Evolutionary conservation across 495 filamentous ascomycete genomes (phyloP).

Genomic region (Emericellopsis terricola): DNA sequence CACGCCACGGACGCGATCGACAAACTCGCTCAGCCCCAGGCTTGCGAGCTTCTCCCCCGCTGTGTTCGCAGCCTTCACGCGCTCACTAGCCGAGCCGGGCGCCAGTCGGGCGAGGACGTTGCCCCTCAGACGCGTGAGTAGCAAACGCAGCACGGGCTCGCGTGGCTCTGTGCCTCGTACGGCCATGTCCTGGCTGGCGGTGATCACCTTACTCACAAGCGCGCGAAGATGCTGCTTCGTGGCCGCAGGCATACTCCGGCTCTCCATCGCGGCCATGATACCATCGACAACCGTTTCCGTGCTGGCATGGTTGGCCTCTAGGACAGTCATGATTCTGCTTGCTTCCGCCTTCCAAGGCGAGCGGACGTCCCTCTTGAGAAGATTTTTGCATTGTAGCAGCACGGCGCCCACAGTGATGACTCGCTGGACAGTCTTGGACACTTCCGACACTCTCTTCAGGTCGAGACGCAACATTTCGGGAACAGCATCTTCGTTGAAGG

Average conservation of each 20-base stretch:
- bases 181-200: constrained; percentile 18
- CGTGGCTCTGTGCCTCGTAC: constrained; percentile 29
- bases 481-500: constrained; percentile 36
- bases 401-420: constrained; percentile 68
- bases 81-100: constrained; percentile 60
- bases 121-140: constrained; percentile 53
- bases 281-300: constrained; percentile 37
- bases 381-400: constrained; percentile 80
- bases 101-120: constrained; percentile 64
- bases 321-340: constrained; percentile 44
- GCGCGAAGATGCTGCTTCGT: constrained; percentile 37
- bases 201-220: constrained; percentile 31
- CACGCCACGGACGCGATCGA: constrained; percentile 63
- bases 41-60: constrained; percentile 69
- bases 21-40: constrained; percentile 75
- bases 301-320: constrained; percentile 30
- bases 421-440: constrained; percentile 50
- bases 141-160: constrained; percentile 66
- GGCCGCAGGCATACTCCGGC: constrained; percentile 57
- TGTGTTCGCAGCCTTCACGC: constrained; percentile 60
- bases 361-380: constrained; percentile 83
- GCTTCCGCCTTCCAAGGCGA: constrained; percentile 81
- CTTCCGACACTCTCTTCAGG: constrained; percentile 41
- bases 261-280: constrained; percentile 64
- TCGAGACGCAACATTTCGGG: constrained; percentile 85